Percentiles rank a stretch among this genome's conserved stretches.
phyloP scores from a whole-genome alignment of 495 filamentous ascomycete species.

The Friedmanniomyces simplex region DNA sequence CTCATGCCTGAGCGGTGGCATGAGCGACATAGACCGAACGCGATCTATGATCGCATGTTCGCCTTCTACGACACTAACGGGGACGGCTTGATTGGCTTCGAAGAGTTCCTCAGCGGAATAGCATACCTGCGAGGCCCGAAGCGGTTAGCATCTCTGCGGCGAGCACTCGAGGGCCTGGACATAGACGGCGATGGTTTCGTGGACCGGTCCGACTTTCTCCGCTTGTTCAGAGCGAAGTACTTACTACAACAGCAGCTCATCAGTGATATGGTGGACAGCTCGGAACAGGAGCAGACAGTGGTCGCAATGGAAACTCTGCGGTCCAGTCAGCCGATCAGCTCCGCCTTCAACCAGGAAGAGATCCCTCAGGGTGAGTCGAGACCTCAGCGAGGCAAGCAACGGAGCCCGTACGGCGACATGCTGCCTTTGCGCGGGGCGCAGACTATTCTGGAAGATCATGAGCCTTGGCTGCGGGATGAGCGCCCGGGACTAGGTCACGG shows the following conservation, averaged over 20 bases:
- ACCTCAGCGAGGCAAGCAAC: conserved; percentile 12
- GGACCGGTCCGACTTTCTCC: conserved; percentile 77
- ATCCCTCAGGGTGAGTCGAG: conserved; percentile 17
- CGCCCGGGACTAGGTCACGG: conserved; percentile 36
- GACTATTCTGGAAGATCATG: conserved; percentile 14
- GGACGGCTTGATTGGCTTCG: conserved; percentile 85
- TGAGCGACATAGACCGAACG: conserved; percentile 58
- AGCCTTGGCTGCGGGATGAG: conserved; percentile 1
- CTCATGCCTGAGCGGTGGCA: conserved; percentile 41
- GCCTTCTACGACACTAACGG: conserved; percentile 86
- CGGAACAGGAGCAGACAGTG: conserved; percentile 47
- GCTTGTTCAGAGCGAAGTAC: conserved; percentile 86
- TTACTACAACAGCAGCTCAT: conserved; percentile 76
- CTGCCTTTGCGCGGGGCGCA: conserved; percentile 6
- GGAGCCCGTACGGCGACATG: conserved; percentile 15
- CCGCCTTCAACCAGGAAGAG: conserved; percentile 24
- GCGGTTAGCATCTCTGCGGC: conserved; percentile 50
- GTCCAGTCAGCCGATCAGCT: conserved; percentile 29
- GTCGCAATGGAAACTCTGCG: conserved; percentile 33
- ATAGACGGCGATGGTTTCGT: conserved; percentile 83
- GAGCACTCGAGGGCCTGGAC: conserved; percentile 55
- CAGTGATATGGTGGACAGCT: conserved; percentile 66
- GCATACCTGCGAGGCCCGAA: conserved; percentile 61
- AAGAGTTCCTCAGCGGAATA: conserved; percentile 80
- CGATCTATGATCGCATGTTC: conserved; percentile 94